Evolutionary conservation across 805 yeast genomes (phyloP).

Genomic region (Candida stauntonica): DNA sequence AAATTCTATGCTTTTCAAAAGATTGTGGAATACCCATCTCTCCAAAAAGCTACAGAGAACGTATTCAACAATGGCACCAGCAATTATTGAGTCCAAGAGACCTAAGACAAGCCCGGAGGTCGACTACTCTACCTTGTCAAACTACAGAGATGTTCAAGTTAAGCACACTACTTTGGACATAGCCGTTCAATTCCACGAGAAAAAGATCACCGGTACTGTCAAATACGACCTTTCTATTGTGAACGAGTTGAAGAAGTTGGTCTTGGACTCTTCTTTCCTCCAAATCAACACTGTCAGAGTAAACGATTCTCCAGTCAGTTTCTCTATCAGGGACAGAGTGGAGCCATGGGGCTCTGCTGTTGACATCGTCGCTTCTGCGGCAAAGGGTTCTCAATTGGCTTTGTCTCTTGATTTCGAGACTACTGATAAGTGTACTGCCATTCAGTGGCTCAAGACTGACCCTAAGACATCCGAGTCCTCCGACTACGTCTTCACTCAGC

Average conservation of each 20-base stretch:
- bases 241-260: constrained; percentile 33
- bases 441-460: constrained; percentile 72
- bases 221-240: constrained; percentile 38
- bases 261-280: constrained; percentile 68
- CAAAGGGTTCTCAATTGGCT: constrained; percentile 13
- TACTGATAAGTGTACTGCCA: constrained; percentile 72
- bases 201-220: constrained; percentile 53
- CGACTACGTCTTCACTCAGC: constrained; percentile 67
- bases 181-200: constrained; percentile 49
- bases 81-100: constrained; percentile 27
- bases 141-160: constrained; percentile 52
- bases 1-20: not conserved
- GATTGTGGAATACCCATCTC: not conserved
- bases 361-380: constrained; percentile 18
- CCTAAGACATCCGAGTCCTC: constrained; percentile 64
- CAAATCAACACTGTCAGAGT: constrained; percentile 41
- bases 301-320: constrained; percentile 33
- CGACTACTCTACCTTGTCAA: constrained; percentile 80
- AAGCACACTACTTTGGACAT: constrained; percentile 48
- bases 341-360: constrained; percentile 63
- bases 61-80: constrained; percentile 20
- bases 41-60: no score
- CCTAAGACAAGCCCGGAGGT: constrained; percentile 40
- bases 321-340: constrained; percentile 34
- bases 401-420: constrained; percentile 57